Base-by-base conservation (phyloP, 1,284 basidiomycete genomes). In the Cryptococcus floricola region DNA sequence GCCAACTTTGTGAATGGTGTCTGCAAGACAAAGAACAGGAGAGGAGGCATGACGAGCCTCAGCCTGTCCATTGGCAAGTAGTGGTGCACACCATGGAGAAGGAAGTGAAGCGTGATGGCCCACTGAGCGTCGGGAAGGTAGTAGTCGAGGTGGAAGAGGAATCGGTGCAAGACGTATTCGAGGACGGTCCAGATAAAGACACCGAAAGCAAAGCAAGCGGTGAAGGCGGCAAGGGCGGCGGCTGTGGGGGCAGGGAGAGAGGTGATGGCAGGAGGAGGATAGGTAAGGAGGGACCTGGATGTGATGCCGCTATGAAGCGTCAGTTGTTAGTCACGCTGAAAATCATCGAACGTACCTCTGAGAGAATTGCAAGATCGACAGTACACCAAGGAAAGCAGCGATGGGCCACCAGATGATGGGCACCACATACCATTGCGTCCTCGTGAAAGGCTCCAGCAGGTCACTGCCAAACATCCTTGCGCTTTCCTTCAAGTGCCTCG, bases 141-240 rank as follows among this genome's bases (percentile, higher is more conserved):
- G n/a, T 86, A 80, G 76, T 99, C 96, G 65, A 99, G 80, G 78
- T 99, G 96, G 85, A 99, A 99, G 52, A 99, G 79, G 84, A 97
- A 98, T 34, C 95, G 87, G 78, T 99, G 96, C 70, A 99, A 78
- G n/a, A 80, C 78, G 76, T 98, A 99, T 77, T 98, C 96, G 74
- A 99, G 80, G 59, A 98, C 74, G 0, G 95, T 98, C 95, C 95
- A 99, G 64, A 96, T 82, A 51, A 97, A 44, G 74, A 91, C 90
- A 10, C 95, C 95, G 37, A 85, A 50, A 56, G 90, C 71, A 81
- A 90, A 91, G 78, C 85, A 92, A 1, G 80, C 62, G 34, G 82
- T 52, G 1, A 84, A 80, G 67, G 86, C 83, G 28, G 53, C 54
- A 50, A 69, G 38, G 25, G 74, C 69, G 27, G 61, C 48, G 9